phyloP scores from a whole-genome alignment of 78 protist genomes.

The Emiliania huxleyi region DNA sequence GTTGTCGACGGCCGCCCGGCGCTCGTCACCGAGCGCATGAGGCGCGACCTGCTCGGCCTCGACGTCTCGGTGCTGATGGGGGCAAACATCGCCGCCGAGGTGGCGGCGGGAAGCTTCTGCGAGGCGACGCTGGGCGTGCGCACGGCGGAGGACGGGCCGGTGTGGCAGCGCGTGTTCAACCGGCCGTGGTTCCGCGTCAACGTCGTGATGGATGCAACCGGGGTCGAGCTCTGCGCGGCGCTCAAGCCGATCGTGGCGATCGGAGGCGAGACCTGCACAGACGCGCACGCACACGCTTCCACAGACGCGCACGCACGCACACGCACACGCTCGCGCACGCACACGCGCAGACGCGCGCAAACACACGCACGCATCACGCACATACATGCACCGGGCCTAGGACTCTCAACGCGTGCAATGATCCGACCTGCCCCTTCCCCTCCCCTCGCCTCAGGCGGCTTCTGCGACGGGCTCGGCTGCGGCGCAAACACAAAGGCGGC shows the following conservation, averaged over 20 bases:
- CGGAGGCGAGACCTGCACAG: too few species aligned
- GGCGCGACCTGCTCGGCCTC: background rate
- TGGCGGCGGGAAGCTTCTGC: slow-evolving; percentile 55
- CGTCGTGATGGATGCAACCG: slow-evolving; percentile 38
- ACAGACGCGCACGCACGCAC: too few species aligned
- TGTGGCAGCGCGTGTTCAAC: slow-evolving; percentile 41
- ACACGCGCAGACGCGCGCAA: too few species aligned
- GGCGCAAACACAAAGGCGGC: slow-evolving; percentile 74
- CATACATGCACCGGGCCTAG: too few species aligned
- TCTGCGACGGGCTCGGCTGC: slow-evolving; percentile 30
- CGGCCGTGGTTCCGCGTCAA: slow-evolving; percentile 39
- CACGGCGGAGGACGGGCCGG: background rate
- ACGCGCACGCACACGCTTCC: too few species aligned
- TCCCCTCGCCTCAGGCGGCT: too few species aligned
- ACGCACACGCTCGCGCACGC: too few species aligned
- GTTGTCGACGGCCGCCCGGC: background rate
- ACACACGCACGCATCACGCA: slow-evolving; percentile 71
- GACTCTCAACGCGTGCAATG: background rate
- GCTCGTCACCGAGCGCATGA: slow-evolving; percentile 55
- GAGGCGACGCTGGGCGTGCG: slow-evolving; percentile 64
- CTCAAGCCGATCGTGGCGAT: slow-evolving; percentile 73
- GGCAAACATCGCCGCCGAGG: slow-evolving; percentile 76
- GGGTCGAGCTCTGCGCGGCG: slow-evolving; percentile 73
- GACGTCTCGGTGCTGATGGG: slow-evolving; percentile 59
- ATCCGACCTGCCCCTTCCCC: too few species aligned